Base-by-base conservation (phyloP, 2,329 filamentous ascomycete genomes). In the Xylaria sp. region DNA sequence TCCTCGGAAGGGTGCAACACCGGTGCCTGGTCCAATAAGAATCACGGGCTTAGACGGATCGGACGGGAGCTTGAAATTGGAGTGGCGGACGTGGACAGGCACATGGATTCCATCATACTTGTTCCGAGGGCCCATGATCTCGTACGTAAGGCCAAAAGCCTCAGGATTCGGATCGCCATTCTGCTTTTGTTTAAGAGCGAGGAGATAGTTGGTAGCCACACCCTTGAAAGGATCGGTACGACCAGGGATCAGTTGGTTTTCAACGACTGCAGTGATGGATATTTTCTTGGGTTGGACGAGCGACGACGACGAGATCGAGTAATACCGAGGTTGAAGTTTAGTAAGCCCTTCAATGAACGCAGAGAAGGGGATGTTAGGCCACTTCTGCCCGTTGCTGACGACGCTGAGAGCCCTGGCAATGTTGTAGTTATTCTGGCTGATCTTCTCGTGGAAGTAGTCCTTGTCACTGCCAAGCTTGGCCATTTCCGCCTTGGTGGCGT, bases 301-400 rank as follows among this genome's bases (percentile, higher is more conserved):
- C 6, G 94, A 97, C 1, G 94, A 97, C 1, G 95, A 99, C 2
- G 94, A 99, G 73, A 99, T 99, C 45, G 95, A 99, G 79, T 99
- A 99, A 81, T 97, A 99, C 45, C 94, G 91, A 38, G 94, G 93
- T 74, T 99, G 94, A 52, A 99, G 86, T 80, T 97, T 97, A 75
- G 87, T 90, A 57, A 99, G 75, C 62, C 91, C 90, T 79, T 99
- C 94, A 63, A 99, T 92, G 66, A 97, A 87, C 66, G 92, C 87
- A 7, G 94, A 96, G 77, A 99, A 97, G 16, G 94, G 95, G 51
- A 97, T 86, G 50, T 86, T 87, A 50, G 84, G 78, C 90, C 94
- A 99, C 54, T 85, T 85, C 73, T 90, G 78, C 44, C 88, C 86
- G 29, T 88, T 86, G 65, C 86, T 82, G 59, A 94, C 82, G 47